Percentiles rank a stretch among this genome's conserved stretches.
Conservation (phyloP, 2,329 filamentous ascomycete species). For the Penicillium sp. region DNA sequence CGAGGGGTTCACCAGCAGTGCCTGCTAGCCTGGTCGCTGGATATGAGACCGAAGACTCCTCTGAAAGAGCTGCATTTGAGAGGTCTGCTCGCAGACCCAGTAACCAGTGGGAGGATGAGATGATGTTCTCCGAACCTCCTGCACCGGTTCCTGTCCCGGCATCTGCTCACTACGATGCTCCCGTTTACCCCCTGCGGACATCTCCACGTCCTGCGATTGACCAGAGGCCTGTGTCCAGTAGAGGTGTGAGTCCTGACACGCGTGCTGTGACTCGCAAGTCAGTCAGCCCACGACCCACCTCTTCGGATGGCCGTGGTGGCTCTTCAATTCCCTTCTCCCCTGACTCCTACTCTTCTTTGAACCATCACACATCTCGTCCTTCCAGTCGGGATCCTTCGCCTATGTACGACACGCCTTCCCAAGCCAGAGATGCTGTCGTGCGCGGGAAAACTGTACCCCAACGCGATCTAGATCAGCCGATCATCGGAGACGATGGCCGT, state of each 20-base stretch:
- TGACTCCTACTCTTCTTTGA: slow-evolving; percentile 62
- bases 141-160: slow-evolving; percentile 21
- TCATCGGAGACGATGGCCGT: slow-evolving; percentile 64
- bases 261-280: slow-evolving; percentile 56
- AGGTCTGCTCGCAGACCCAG: slow-evolving; percentile 28
- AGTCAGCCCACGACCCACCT: slow-evolving; percentile 57
- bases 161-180: slow-evolving; percentile 19
- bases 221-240: slow-evolving; percentile 25
- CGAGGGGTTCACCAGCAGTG: slow-evolving; percentile 31
- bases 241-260: slow-evolving; percentile 36
- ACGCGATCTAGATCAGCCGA: slow-evolving; percentile 53
- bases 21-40: slow-evolving; percentile 46
- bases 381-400: slow-evolving; percentile 34
- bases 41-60: slow-evolving; percentile 37
- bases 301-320: slow-evolving; percentile 39
- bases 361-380: slow-evolving; percentile 48
- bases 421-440: slow-evolving; percentile 41
- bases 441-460: slow-evolving; percentile 40
- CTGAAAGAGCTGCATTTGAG: slow-evolving; percentile 32
- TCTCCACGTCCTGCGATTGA: slow-evolving; percentile 29
- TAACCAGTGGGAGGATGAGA: slow-evolving; percentile 29
- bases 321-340: slow-evolving; percentile 59
- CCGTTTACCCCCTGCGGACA: slow-evolving; percentile 30
- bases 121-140: slow-evolving; percentile 23
- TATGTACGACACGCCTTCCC: slow-evolving; percentile 41